phyloP scores from a whole-genome alignment of 371 early-diverging fungal species.

The Mucor racemosus region DNA sequence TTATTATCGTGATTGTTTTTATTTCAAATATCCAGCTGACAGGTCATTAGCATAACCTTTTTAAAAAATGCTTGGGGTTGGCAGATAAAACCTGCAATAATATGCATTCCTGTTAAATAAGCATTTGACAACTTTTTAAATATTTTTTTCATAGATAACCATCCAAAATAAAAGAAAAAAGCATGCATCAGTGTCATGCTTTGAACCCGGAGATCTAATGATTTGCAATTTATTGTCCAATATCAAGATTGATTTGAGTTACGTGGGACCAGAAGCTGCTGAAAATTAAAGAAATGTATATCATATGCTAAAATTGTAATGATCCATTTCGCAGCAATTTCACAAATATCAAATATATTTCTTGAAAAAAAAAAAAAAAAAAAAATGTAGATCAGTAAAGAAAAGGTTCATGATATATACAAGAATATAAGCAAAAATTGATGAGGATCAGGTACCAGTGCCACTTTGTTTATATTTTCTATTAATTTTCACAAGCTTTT shows the following conservation, averaged over 20 bases:
- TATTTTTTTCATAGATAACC: no score
- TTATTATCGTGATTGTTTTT: no score
- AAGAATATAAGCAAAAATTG: background rate
- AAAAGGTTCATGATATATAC: background rate
- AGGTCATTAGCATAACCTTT: no score
- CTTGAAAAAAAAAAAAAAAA: no score
- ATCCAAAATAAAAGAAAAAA: no score
- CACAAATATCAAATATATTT: no score
- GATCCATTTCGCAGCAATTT: background rate
- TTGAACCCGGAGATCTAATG: background rate
- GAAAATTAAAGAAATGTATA: background rate
- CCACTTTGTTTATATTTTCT: background rate
- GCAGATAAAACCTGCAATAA: background rate
- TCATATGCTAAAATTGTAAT: background rate
- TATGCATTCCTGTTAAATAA: no score
- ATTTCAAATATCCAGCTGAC: no score
- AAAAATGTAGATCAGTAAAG: background rate
- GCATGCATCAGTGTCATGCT: no score
- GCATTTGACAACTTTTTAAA: background rate
- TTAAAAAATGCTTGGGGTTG: no score
- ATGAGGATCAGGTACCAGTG: background rate
- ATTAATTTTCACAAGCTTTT: background rate
- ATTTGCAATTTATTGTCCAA: background rate
- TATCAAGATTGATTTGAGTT: background rate
- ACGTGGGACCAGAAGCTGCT: slow-evolving; percentile 3